phyloP scores from a whole-genome alignment of 768 basidiomycete genomes.

The Coprinopsis sp. region DNA sequence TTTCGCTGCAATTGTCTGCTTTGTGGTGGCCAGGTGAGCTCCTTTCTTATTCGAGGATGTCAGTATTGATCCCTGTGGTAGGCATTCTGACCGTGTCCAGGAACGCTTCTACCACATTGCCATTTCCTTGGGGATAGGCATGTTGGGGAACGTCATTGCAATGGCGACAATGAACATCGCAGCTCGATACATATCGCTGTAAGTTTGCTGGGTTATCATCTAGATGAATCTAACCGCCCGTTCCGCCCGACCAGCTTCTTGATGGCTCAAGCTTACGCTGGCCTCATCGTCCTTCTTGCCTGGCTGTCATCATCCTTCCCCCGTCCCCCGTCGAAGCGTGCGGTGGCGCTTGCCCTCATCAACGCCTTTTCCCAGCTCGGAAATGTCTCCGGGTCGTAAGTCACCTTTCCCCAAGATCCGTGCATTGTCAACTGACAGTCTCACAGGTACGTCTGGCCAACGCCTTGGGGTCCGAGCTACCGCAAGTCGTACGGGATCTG shows the following conservation, averaged over 20 bases:
- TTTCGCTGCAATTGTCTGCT: constrained; percentile 57
- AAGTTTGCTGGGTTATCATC: constrained; percentile 17
- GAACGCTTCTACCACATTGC: constrained; percentile 76
- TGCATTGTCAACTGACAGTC: too few species aligned
- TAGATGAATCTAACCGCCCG: neutral
- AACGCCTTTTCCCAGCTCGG: constrained; percentile 82
- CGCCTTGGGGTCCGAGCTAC: constrained; percentile 64
- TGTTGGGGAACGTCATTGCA: constrained; percentile 71
- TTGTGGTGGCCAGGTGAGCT: constrained; percentile 41
- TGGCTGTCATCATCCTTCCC: constrained; percentile 57
- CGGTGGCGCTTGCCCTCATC: constrained; percentile 74
- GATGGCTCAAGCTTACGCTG: constrained; percentile 75
- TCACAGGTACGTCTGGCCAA: constrained; percentile 61
- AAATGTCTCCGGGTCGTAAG: constrained; percentile 79
- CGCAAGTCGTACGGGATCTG: constrained; percentile 67
- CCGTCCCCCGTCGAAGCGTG: constrained; percentile 75
- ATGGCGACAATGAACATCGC: constrained; percentile 65
- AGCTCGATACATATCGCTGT: constrained; percentile 70
- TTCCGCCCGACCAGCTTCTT: constrained; percentile 51
- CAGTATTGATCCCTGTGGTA: constrained; percentile 18
- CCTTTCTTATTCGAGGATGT: neutral
- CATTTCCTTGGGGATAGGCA: constrained; percentile 52
- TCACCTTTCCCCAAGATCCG: too few species aligned
- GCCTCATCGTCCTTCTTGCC: constrained; percentile 56
- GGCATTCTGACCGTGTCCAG: constrained; percentile 70